Evolutionary conservation across 257 asterid genomes (phyloP), one percentile per base, ranked within the genome.

Genomic region (Perilla frutescens): DNA sequence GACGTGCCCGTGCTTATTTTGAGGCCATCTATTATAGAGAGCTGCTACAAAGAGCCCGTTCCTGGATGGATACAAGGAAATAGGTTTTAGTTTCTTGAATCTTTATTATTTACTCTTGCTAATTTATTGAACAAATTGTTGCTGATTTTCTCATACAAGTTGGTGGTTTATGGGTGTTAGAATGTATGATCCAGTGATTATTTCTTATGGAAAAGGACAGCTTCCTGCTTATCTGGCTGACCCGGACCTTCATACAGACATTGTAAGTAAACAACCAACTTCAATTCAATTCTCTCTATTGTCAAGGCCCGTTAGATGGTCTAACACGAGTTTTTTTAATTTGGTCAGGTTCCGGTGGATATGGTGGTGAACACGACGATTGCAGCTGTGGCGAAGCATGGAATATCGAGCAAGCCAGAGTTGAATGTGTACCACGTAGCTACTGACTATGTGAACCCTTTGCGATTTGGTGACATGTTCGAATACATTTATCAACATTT

Each of bases 1-100:
- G 84, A 82, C 1, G 66, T 76, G 1, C 87, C 87, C 0, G 11
- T 69, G 8, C 77, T 82, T 11, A 80, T 85, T 2, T 26, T 85
- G n/a, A 49, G 89, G 5, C 89, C 89, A 0, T 12, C 78, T 0
- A 1, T 65, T 3, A 64, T 85, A 2, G 84, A 77, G 66, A 82
- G 89, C 47, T 58, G 78, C 36, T 82, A 68, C 47, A 68, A 39
- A 64, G 85, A 82, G 5, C 87, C 87, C 1, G 11, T 76, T 37
- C 82, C 85, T 0, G 87, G 89, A 14, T 85, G 87, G 87, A 82
- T 85, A 60, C 83, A 82, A 75, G 89, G 87, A 77, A 80, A 74
- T 49, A 77, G 83, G 89, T 82, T 9, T 20, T 6, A 1, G 2
- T 41, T 39, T 11, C 2, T 40, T 44, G n/a, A 5, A 73, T 40